These are phyloP conservation scores for Jatropha curcas DNA, from an alignment of 345 rosid species.

Conservation along the genomic window DNA sequence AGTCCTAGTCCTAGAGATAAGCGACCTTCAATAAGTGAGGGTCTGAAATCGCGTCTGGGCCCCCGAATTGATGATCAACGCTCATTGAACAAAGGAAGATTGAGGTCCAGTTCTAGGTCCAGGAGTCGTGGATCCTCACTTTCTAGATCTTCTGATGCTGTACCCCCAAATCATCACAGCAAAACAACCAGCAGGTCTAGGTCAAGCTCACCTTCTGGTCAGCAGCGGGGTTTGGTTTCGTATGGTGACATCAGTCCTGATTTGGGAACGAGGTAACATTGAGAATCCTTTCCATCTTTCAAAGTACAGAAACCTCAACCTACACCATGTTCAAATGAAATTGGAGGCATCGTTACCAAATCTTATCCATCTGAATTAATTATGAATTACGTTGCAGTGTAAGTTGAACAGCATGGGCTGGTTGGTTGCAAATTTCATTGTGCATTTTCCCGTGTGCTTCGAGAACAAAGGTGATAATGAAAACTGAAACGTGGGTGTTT, in stretches of 20 bases:
- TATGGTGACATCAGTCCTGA: slow-evolving; percentile 69
- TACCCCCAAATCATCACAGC: slow-evolving; percentile 30
- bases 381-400: neutral
- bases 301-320: neutral
- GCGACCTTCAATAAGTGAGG: slow-evolving; percentile 59
- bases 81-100: slow-evolving; percentile 35
- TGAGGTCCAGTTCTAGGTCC: slow-evolving; percentile 34
- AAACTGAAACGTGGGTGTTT: neutral
- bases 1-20: slow-evolving; percentile 63
- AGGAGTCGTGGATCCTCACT: slow-evolving; percentile 33
- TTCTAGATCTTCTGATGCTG: slow-evolving; percentile 48
- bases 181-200: slow-evolving; percentile 43
- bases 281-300: neutral
- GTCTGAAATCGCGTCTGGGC: slow-evolving; percentile 72
- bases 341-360: neutral
- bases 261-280: slow-evolving; percentile 20
- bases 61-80: slow-evolving; percentile 37
- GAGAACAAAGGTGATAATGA: neutral
- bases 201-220: slow-evolving; percentile 68
- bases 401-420: neutral
- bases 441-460: neutral
- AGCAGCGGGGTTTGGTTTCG: slow-evolving; percentile 67
- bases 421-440: neutral
- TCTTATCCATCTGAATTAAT: neutral
- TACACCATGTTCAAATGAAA: neutral